Percentiles rank a stretch among this genome's conserved stretches.
phyloP scores from a whole-genome alignment of 768 basidiomycete genomes.

The Rhizopogon roseolus region DNA sequence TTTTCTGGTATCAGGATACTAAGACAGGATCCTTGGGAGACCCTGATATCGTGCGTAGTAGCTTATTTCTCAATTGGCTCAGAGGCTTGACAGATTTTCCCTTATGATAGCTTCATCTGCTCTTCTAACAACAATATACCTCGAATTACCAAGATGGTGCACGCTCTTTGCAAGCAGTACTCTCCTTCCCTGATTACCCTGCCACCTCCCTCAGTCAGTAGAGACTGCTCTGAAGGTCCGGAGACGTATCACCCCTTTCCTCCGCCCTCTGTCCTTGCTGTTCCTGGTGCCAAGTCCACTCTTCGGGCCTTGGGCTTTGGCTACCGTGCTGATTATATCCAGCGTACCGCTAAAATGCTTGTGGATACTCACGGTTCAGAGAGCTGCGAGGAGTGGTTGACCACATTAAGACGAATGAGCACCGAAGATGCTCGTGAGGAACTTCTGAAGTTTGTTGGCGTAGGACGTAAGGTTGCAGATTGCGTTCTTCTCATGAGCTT shows the following conservation, averaged over 20 bases:
- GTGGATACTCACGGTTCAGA: conserved; percentile 51
- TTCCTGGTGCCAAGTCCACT: conserved; percentile 48
- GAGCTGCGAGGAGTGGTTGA: conserved; percentile 58
- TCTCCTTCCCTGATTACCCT: conserved; percentile 63
- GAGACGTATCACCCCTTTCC: conserved; percentile 79
- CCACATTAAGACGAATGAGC: conserved; percentile 39
- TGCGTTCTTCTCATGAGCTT: conserved; percentile 91
- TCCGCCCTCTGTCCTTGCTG: conserved; percentile 60
- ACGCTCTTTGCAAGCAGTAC: conserved; percentile 72
- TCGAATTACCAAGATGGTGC: conserved; percentile 92
- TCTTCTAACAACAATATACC: conserved; percentile 96
- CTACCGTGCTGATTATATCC: conserved; percentile 89
- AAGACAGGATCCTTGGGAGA: conserved; percentile 95
- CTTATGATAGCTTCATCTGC: conserved; percentile 78
- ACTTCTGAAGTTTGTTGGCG: conserved; percentile 80
- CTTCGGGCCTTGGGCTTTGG: conserved; percentile 90
- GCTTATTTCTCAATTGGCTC: conserved; percentile 1
- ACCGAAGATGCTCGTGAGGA: conserved; percentile 66
- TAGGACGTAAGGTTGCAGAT: conserved; percentile 96
- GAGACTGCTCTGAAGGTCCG: background rate
- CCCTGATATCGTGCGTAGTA: conserved; percentile 83
- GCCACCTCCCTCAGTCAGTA: conserved; percentile 19
- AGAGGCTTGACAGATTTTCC: background rate
- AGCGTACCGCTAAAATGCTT: conserved; percentile 76
- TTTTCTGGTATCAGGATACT: conserved; percentile 84